These are phyloP conservation scores for Sicyos edulis DNA, from an alignment of 306 rosid species.

Conservation along the genomic window DNA sequence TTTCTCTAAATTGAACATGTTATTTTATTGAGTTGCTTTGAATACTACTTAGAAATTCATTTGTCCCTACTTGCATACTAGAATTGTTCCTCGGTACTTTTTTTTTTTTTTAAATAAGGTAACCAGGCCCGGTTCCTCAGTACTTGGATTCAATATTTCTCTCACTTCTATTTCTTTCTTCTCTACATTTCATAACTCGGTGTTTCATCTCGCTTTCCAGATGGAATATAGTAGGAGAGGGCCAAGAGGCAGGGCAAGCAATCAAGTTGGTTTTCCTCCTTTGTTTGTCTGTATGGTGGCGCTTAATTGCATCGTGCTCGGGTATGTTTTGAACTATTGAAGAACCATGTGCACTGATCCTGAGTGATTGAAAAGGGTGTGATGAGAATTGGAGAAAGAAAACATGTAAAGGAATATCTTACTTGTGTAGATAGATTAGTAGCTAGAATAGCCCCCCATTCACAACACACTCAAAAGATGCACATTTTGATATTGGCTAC, in stretches of 20 bases:
- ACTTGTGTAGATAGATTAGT: constrained; percentile 20
- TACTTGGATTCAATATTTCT: not conserved
- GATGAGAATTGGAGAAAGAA: constrained; percentile 17
- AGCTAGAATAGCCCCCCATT: constrained; percentile 17
- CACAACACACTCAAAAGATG: not conserved
- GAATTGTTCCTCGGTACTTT: not conserved
- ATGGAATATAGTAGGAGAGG: constrained; percentile 42
- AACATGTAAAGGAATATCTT: constrained; percentile 16
- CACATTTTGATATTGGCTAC: constrained; percentile 6
- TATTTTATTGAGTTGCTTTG: not conserved
- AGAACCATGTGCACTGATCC: not conserved
- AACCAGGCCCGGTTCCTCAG: too few species aligned
- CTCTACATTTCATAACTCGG: not conserved
- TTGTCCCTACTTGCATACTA: not conserved
- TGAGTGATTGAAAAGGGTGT: constrained; percentile 18
- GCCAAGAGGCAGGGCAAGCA: constrained; percentile 27
- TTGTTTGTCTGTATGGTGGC: constrained; percentile 80
- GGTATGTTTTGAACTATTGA: constrained; percentile 53
- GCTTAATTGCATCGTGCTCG: constrained; percentile 50
- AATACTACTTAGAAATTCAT: not conserved
- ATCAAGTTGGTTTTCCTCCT: constrained; percentile 71
- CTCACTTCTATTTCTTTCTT: not conserved
- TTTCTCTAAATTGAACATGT: not conserved
- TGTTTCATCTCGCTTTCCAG: constrained; percentile 32
- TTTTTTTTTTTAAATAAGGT: too few species aligned